phyloP scores from a whole-genome alignment of 2,329 filamentous ascomycete species.

The Colletotrichum camelliae region DNA sequence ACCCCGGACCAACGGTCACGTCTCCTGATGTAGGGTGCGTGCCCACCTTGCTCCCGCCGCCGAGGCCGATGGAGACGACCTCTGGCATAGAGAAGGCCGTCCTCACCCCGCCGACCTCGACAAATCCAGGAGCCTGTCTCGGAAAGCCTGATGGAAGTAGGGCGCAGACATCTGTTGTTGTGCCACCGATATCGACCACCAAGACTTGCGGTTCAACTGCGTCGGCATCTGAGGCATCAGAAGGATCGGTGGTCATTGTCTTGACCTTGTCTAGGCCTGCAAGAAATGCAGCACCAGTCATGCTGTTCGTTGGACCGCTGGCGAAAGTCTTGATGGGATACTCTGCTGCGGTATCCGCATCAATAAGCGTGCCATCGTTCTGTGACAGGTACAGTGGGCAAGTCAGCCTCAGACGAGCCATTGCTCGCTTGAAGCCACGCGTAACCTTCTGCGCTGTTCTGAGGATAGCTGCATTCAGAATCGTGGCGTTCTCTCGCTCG shows the following conservation, averaged over 20 bases:
- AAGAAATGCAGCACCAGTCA: conserved; percentile 59
- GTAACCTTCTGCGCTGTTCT: conserved; percentile 52
- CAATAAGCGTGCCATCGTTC: conserved; percentile 59
- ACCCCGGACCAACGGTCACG: conserved; percentile 59
- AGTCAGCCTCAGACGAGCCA: conserved; percentile 42
- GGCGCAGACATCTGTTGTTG: conserved; percentile 65
- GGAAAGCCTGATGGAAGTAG: conserved; percentile 65
- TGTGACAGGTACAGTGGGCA: conserved; percentile 56
- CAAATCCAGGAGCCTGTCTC: conserved; percentile 62
- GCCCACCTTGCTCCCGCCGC: conserved; percentile 51
- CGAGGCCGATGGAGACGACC: conserved; percentile 60
- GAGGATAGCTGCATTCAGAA: conserved; percentile 59
- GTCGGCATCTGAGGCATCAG: not conserved
- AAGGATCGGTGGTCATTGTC: not conserved
- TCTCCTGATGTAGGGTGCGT: not conserved
- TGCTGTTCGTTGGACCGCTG: conserved; percentile 59
- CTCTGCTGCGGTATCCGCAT: conserved; percentile 50
- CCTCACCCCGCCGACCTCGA: conserved; percentile 62
- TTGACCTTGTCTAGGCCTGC: conserved; percentile 46
- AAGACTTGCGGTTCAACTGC: conserved; percentile 38
- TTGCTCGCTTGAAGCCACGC: conserved; percentile 50
- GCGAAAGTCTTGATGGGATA: conserved; percentile 59
- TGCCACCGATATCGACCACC: conserved; percentile 66
- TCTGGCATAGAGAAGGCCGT: conserved; percentile 65
- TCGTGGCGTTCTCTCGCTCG: conserved; percentile 58